phyloP scores from a whole-genome alignment of 768 basidiomycete genomes.

The Lactarius evosmus region DNA sequence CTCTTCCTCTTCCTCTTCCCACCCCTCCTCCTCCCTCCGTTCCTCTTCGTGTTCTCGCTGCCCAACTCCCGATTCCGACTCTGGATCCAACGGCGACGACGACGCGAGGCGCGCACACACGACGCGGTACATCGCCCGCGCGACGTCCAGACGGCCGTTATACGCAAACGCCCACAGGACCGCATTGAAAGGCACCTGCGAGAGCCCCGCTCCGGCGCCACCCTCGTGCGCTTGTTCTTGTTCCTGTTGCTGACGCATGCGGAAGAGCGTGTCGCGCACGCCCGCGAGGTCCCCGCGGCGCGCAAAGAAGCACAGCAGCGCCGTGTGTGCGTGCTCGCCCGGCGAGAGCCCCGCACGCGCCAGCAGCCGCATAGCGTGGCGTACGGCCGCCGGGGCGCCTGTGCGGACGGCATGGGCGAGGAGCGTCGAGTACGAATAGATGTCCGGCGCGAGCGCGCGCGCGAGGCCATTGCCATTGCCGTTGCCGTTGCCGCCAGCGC shows the following conservation, averaged over 20 bases:
- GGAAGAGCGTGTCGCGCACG: constrained; percentile 52
- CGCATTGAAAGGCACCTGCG: constrained; percentile 65
- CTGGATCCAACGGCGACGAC: no score
- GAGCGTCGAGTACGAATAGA: constrained; percentile 66
- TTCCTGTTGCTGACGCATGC: constrained; percentile 46
- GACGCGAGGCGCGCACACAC: constrained; percentile 30
- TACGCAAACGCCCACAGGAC: constrained; percentile 67
- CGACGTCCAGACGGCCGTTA: constrained; percentile 52
- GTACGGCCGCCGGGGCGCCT: constrained; percentile 41
- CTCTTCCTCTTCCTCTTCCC: constrained; percentile 35
- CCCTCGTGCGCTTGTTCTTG: neutral
- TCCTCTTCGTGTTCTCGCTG: constrained; percentile 37
- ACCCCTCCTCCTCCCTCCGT: constrained; percentile 34
- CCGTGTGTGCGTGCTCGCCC: constrained; percentile 60
- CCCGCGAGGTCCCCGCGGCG: constrained; percentile 45
- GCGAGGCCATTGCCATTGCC: neutral
- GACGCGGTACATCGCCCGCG: constrained; percentile 55
- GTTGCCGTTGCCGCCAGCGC: constrained; percentile 8
- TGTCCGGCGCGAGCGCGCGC: constrained; percentile 46
- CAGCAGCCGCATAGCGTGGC: constrained; percentile 53
- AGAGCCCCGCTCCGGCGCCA: constrained; percentile 41
- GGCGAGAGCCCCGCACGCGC: constrained; percentile 51
- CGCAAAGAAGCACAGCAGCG: constrained; percentile 56
- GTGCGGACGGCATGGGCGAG: constrained; percentile 61
- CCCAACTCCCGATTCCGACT: constrained; percentile 30